phyloP scores from a whole-genome alignment of 257 asterid species.

The Galeopsis tetrahit region DNA sequence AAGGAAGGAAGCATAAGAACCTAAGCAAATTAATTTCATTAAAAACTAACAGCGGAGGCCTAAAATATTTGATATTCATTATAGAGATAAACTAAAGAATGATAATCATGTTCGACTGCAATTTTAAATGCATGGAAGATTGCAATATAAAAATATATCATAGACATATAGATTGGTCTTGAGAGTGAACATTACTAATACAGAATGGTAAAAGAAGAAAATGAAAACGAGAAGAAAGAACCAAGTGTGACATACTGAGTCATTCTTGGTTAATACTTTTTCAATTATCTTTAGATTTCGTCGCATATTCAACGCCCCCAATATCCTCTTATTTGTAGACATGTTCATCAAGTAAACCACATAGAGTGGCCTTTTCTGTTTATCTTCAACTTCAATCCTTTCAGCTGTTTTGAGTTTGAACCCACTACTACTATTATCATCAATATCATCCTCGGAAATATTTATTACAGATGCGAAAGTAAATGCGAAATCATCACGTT shows the following conservation, averaged over 20 bases:
- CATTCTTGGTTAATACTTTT: conserved; percentile 36
- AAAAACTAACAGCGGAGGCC: background rate
- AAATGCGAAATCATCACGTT: background rate
- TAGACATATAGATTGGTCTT: too few species aligned
- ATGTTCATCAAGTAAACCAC: conserved; percentile 52
- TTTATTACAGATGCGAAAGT: background rate
- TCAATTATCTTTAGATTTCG: conserved; percentile 39
- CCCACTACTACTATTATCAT: background rate
- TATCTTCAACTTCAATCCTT: background rate
- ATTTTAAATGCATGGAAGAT: too few species aligned
- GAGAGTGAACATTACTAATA: too few species aligned
- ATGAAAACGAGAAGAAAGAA: too few species aligned
- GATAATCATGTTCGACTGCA: background rate
- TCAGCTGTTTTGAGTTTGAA: background rate
- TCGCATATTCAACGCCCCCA: conserved; percentile 48
- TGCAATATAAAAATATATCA: too few species aligned
- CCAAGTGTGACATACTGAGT: conserved; percentile 39
- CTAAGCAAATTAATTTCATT: background rate
- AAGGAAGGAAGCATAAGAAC: background rate
- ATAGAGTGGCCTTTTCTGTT: background rate
- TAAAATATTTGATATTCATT: background rate
- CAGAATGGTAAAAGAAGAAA: too few species aligned
- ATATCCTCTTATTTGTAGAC: conserved; percentile 43
- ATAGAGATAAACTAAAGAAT: background rate
- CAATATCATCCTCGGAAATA: background rate